Evolutionary conservation across 139 green algal species (phyloP).

Genomic region (Coelastrella sp.): DNA sequence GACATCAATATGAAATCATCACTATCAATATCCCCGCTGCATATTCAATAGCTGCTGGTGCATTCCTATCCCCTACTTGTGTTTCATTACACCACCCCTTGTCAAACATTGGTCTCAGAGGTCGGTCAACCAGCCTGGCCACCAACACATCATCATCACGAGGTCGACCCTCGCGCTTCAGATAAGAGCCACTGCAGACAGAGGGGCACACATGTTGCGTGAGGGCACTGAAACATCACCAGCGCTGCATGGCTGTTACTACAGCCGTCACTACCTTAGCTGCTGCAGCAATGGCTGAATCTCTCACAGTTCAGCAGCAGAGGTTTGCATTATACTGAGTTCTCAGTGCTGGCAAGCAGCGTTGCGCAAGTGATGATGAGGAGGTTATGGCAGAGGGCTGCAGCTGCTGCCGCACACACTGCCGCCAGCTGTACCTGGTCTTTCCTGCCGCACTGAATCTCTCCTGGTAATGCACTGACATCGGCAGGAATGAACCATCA

Average conservation of each 20-base stretch:
- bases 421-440: constrained; percentile 71
- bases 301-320: too few species aligned
- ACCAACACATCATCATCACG: constrained; percentile 91
- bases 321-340: too few species aligned
- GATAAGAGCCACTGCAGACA: constrained; percentile 80
- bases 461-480: constrained; percentile 96
- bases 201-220: not conserved
- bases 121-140: constrained; percentile 92
- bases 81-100: constrained; percentile 92
- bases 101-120: constrained; percentile 93
- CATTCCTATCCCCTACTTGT: constrained; percentile 77
- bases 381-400: not conserved
- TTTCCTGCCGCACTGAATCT: constrained; percentile 91
- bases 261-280: too few species aligned
- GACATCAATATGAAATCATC: too few species aligned
- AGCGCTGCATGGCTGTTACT: too few species aligned
- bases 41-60: too few species aligned
- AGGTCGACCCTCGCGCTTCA: constrained; percentile 93
- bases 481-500: constrained; percentile 88
- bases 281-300: too few species aligned
- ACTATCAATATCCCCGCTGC: too few species aligned
- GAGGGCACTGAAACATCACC: too few species aligned
- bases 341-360: too few species aligned
- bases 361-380: too few species aligned
- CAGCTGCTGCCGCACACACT: not conserved